Evolutionary conservation across 2,329 filamentous ascomycete genomes (phyloP).

Genomic region (Colletotrichum karsti): DNA sequence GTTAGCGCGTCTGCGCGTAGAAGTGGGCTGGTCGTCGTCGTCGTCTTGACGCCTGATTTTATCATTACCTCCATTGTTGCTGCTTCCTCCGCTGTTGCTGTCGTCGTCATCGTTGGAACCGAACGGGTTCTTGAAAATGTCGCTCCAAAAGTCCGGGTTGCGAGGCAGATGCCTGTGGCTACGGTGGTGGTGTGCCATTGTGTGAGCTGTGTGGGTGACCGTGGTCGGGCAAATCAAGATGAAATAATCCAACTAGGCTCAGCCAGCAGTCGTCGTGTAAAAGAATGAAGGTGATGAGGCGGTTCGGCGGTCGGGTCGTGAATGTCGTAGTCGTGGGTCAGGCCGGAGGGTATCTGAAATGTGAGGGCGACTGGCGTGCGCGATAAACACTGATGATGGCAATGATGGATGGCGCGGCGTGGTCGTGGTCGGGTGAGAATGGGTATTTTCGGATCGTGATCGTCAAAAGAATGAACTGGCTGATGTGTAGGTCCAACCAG

Average conservation of each 20-base stretch:
- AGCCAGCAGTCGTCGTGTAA: slow-evolving; percentile 15
- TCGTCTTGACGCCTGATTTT: slow-evolving; percentile 15
- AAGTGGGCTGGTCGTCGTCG: background rate
- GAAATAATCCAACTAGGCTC: background rate
- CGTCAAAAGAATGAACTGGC: slow-evolving; percentile 27
- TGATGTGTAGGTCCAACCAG: slow-evolving; percentile 15
- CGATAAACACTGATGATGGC: background rate
- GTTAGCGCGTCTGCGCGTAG: slow-evolving; percentile 22
- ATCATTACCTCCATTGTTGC: slow-evolving; percentile 23
- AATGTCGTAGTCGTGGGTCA: slow-evolving; percentile 20
- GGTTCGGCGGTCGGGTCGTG: slow-evolving; percentile 10
- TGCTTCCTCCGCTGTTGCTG: background rate
- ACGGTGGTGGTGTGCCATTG: slow-evolving; percentile 26
- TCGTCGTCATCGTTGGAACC: slow-evolving; percentile 13
- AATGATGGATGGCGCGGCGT: slow-evolving; percentile 3
- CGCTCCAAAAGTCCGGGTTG: slow-evolving; percentile 24
- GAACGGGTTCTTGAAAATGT: slow-evolving; percentile 22
- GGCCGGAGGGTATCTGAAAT: slow-evolving; percentile 15
- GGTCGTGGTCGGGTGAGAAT: background rate
- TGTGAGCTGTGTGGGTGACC: background rate
- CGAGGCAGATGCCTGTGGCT: slow-evolving; percentile 26
- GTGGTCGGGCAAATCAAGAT: background rate
- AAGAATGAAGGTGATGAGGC: background rate
- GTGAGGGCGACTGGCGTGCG: background rate
- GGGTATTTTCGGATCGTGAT: background rate